phyloP scores from a whole-genome alignment of 805 yeast species.

The Starmera dryadoides region DNA sequence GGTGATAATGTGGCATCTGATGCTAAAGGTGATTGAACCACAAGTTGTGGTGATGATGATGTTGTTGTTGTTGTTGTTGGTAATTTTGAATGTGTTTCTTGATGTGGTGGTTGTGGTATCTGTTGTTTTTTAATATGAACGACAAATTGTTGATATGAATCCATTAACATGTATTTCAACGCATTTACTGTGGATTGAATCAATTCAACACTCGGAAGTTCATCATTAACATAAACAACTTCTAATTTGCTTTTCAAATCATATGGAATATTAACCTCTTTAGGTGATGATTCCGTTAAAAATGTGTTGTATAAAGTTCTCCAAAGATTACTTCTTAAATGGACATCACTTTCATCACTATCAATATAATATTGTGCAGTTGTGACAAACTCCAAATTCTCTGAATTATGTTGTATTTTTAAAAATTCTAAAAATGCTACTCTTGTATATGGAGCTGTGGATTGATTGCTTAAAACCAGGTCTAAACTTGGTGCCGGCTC shows the following conservation, averaged over 20 bases:
- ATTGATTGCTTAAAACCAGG: neutral
- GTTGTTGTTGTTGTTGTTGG: neutral
- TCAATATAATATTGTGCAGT: neutral
- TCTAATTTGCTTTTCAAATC: constrained; percentile 12
- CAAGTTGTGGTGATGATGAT: no score
- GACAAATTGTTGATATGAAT: constrained; percentile 18
- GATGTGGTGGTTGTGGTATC: constrained; percentile 6
- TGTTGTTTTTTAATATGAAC: constrained; percentile 6
- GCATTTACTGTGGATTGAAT: constrained; percentile 13
- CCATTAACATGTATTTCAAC: constrained; percentile 16
- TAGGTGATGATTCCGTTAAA: constrained; percentile 31
- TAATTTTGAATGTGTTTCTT: neutral
- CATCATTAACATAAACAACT: constrained; percentile 4
- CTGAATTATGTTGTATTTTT: constrained; percentile 18
- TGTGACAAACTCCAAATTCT: constrained; percentile 19
- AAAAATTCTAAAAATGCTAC: constrained; percentile 18
- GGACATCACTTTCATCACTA: neutral
- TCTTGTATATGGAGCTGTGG: constrained; percentile 19
- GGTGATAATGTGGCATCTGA: neutral
- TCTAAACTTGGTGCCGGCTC: neutral
- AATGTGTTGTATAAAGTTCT: constrained; percentile 29
- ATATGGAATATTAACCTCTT: constrained; percentile 23
- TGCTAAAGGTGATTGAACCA: no score
- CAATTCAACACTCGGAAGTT: constrained; percentile 10
- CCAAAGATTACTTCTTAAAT: constrained; percentile 10